phyloP scores from a whole-genome alignment of 805 yeast genomes.

The Grigorovia yakushimaensis region DNA sequence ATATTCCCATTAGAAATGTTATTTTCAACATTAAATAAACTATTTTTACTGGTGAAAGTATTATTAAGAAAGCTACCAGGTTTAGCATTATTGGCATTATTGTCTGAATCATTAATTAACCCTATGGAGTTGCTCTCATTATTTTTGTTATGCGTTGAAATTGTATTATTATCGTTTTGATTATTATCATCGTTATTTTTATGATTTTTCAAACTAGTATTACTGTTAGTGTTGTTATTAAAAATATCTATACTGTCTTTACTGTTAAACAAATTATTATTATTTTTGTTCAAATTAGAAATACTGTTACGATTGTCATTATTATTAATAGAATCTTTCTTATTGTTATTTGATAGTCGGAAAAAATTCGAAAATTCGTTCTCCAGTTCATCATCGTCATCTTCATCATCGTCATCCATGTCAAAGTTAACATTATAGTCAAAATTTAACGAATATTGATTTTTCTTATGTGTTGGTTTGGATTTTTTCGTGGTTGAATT shows the following conservation, averaged over 20 bases:
- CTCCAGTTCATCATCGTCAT: slow-evolving; percentile 21
- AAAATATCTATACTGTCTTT: neutral
- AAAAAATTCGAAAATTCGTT: slow-evolving; percentile 16
- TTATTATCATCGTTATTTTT: neutral
- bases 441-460: slow-evolving; percentile 20
- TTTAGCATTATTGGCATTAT: neutral
- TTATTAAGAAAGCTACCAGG: neutral
- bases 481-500: neutral
- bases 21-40: neutral
- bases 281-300: too few species aligned
- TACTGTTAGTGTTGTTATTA: neutral
- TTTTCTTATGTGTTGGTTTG: neutral
- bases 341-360: slow-evolving; percentile 5
- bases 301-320: neutral
- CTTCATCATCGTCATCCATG: slow-evolving; percentile 28
- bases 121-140: neutral
- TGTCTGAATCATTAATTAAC: neutral
- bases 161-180: neutral
- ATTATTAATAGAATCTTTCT: neutral
- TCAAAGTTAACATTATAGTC: slow-evolving; percentile 26
- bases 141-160: neutral
- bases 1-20: neutral
- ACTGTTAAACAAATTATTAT: neutral
- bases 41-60: neutral
- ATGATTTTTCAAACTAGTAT: neutral